Evolutionary conservation across 202 grass and related monocot species (phyloP).

Genomic region (Carex arenaria): DNA sequence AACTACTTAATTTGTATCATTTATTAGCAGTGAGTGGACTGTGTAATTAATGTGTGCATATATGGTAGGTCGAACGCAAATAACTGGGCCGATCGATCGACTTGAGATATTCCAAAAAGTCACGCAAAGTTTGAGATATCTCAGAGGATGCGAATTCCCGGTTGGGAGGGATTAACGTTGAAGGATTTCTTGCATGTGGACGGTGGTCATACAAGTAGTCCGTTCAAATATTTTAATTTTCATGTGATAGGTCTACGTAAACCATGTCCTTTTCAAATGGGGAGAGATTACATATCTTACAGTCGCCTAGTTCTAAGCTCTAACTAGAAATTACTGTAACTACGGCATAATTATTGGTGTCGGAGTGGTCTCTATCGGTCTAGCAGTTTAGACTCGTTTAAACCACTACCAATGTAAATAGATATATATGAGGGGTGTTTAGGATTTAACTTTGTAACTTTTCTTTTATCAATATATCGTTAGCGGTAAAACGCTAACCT

Average conservation of each 20-base stretch:
- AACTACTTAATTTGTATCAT: not conserved
- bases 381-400: too few species aligned
- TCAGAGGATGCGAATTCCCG: too few species aligned
- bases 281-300: not conserved
- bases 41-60: not conserved
- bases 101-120: too few species aligned
- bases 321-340: not conserved
- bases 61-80: not conserved
- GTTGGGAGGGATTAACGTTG: not conserved
- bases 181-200: slow-evolving; percentile 8
- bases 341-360: not conserved
- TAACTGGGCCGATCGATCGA: not conserved
- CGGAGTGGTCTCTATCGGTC: too few species aligned
- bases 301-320: not conserved
- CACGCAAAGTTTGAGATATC: too few species aligned
- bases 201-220: slow-evolving; percentile 1
- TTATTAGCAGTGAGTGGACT: not conserved
- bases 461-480: too few species aligned
- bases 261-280: not conserved
- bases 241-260: not conserved
- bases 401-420: too few species aligned
- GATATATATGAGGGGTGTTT: too few species aligned
- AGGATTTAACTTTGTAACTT: too few species aligned
- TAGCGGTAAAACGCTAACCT: too few species aligned
- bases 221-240: not conserved